Conservation (phyloP, 1,284 basidiomycete genomes). For the Tremellales sp. region DNA sequence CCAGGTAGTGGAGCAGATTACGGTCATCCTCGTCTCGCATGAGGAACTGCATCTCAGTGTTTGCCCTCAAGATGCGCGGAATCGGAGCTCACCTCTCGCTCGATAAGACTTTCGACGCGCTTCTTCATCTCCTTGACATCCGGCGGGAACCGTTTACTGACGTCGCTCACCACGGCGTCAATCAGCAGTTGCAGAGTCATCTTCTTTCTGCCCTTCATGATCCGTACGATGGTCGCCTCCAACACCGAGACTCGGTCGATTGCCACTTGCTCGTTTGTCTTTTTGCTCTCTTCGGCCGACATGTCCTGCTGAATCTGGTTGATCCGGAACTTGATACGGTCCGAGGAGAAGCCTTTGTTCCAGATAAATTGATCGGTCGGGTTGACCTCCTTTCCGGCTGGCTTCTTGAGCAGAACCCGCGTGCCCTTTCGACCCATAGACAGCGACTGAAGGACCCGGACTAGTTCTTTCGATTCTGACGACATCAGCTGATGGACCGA, state of each 20-base stretch:
- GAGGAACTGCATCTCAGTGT: constrained; percentile 58
- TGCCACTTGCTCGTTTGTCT: constrained; percentile 78
- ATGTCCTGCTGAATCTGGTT: constrained; percentile 95
- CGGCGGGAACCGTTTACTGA: constrained; percentile 56
- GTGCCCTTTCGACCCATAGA: constrained; percentile 76
- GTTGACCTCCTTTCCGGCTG: constrained; percentile 72
- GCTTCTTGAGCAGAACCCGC: constrained; percentile 77
- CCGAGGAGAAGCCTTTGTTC: constrained; percentile 79
- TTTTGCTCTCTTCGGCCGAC: constrained; percentile 77
- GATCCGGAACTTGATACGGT: constrained; percentile 78
- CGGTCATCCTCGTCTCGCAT: constrained; percentile 67
- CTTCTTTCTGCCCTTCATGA: constrained; percentile 89
- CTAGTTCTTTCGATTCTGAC: constrained; percentile 68
- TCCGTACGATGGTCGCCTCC: constrained; percentile 89
- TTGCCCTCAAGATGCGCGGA: neutral
- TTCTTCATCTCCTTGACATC: constrained; percentile 70
- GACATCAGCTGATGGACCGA: neutral
- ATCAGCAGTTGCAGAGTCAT: constrained; percentile 70
- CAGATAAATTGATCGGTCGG: constrained; percentile 73
- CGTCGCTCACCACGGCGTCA: constrained; percentile 56
- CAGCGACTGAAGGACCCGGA: constrained; percentile 82
- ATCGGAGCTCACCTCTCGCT: constrained; percentile 56
- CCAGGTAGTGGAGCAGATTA: constrained; percentile 71
- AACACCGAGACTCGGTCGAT: constrained; percentile 79
- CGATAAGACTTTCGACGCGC: constrained; percentile 73